These are phyloP conservation scores for Aspergillus proliferans DNA, from an alignment of 2,329 filamentous ascomycete genomes.

Conservation along the genomic window DNA sequence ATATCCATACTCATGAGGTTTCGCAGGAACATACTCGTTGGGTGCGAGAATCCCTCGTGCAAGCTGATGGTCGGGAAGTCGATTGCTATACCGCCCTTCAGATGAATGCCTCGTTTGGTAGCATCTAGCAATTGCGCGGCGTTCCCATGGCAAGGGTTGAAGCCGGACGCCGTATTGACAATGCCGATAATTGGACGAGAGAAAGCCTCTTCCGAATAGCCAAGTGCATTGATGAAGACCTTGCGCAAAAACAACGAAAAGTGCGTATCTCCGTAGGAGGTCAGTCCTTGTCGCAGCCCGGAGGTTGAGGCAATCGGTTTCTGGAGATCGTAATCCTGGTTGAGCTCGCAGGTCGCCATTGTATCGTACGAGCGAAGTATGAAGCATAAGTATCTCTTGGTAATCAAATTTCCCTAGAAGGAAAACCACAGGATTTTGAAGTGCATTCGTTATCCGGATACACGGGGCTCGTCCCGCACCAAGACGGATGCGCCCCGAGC, in stretches of 20 bases:
- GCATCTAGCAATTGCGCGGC: constrained; percentile 66
- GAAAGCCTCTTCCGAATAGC: constrained; percentile 66
- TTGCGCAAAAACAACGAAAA: constrained; percentile 70
- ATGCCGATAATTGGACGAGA: constrained; percentile 67
- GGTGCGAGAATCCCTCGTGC: constrained; percentile 62
- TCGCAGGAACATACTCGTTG: constrained; percentile 68
- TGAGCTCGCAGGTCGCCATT: neutral
- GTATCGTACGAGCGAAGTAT: neutral
- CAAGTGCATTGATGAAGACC: constrained; percentile 70
- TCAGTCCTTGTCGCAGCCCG: constrained; percentile 59
- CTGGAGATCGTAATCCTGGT: constrained; percentile 53
- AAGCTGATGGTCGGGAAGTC: constrained; percentile 70
- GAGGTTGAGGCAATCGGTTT: constrained; percentile 45
- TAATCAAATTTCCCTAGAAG: neutral
- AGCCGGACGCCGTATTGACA: constrained; percentile 65
- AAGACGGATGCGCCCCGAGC: neutral
- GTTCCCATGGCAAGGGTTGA: constrained; percentile 71
- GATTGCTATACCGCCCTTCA: constrained; percentile 61
- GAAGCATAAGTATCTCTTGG: neutral
- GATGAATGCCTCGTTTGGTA: constrained; percentile 60
- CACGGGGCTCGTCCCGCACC: neutral
- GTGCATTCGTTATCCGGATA: neutral
- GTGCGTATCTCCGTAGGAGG: constrained; percentile 66
- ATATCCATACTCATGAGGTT: constrained; percentile 77
- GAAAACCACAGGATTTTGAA: neutral